Base-by-base conservation (phyloP, 202 grass and related monocot species). In the Setaria viridis region DNA sequence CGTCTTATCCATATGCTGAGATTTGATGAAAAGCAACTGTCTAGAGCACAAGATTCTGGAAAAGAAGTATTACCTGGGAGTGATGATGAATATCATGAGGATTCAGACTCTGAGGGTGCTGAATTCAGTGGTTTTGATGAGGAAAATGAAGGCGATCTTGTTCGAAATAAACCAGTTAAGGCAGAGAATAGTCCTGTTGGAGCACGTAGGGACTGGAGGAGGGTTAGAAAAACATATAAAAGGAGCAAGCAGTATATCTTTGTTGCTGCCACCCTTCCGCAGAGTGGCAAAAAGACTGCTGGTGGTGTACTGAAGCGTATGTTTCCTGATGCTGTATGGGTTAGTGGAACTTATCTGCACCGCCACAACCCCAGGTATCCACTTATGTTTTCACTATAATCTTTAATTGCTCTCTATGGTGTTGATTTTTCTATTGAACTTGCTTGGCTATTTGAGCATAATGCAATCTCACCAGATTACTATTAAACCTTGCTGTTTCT, bases 181-280 rank as follows among this genome's bases (percentile, higher is more conserved):
- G 72, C 51, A 37, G 85, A 91, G 35, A 81, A 90, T 80, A 79
- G 25, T 80, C 78, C 67, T 9, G 20, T 39, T 71, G 74, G 56
- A 45, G 83, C 48, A 70, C 76, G 29, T 35, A 80, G 62, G 43
- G 93, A 94, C 59, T 99, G 93, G 96, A 92, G 91, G 68, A 99
- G 93, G 85, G 91, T 99, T 67, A 90, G 88, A 88, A 91, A 91
- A 89, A 50, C 88, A 12, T 99, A 94, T 76, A 94, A 42, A 67
- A 88, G 91, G 72, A 99, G 91, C 84, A 99, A 99, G 82, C 96
- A 99, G 64, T 99, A 96, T 82, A 57, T 99, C 50, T 99, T 99
- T 91, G 90, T 99, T 78, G 96, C 96, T 57, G 96, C 96, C 3
- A 95, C 96, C 19, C 88, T 99, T 86, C 96, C 93, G 65, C 88